These are phyloP conservation scores for Trichoderma atroviride DNA, from an alignment of 2,329 filamentous ascomycete species.

Conservation along the genomic window DNA sequence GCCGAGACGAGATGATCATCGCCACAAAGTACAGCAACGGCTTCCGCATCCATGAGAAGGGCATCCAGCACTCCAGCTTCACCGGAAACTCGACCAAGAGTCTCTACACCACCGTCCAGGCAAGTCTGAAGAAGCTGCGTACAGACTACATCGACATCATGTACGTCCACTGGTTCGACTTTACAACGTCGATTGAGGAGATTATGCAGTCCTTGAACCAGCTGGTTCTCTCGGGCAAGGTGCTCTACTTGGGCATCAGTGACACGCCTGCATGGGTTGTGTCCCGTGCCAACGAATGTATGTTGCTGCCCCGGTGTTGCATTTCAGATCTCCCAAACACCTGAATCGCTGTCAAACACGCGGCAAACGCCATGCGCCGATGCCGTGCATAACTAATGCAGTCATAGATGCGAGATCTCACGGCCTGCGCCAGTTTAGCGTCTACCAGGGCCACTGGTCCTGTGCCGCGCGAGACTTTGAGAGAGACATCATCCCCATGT, in stretches of 20 bases:
- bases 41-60: neutral
- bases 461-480: constrained; percentile 45
- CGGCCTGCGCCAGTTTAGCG: constrained; percentile 67
- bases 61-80: constrained; percentile 53
- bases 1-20: constrained; percentile 68
- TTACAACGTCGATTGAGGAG: constrained; percentile 63
- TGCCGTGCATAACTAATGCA: constrained; percentile 49
- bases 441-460: constrained; percentile 50
- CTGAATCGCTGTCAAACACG: no score
- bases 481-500: constrained; percentile 50
- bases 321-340: no score
- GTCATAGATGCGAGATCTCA: constrained; percentile 71
- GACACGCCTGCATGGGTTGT: constrained; percentile 73
- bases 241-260: constrained; percentile 66
- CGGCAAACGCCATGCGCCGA: no score
- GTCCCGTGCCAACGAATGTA: neutral
- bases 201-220: constrained; percentile 69
- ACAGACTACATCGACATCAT: constrained; percentile 70
- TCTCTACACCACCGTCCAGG: constrained; percentile 57
- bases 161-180: constrained; percentile 70
- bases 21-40: constrained; percentile 69
- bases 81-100: constrained; percentile 65
- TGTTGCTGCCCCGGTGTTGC: neutral
- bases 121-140: constrained; percentile 61
- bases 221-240: constrained; percentile 63